Percentiles rank a stretch among this genome's conserved stretches.
Conservation (phyloP, 2,329 filamentous ascomycete genomes). For the Neonectria sp. region DNA sequence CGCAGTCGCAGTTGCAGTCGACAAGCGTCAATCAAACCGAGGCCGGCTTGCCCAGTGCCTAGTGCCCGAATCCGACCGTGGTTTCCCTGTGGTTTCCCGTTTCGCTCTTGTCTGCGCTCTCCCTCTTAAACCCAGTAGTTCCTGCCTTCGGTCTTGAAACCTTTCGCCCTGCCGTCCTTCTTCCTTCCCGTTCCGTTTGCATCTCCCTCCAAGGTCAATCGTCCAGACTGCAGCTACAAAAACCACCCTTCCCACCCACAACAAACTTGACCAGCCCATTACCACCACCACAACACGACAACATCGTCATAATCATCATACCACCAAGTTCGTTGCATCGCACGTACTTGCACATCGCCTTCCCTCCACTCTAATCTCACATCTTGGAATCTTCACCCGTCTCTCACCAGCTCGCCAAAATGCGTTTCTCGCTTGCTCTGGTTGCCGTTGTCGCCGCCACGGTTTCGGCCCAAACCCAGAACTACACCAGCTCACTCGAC, state of each 20-base stretch:
- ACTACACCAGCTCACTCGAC: constrained; percentile 60
- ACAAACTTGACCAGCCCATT: background rate
- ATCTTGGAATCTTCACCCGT: constrained; percentile 16
- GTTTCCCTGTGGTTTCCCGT: constrained; percentile 31
- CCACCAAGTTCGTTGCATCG: constrained; percentile 25
- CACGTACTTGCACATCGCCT: background rate
- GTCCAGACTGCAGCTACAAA: constrained; percentile 29
- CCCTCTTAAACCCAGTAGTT: constrained; percentile 43
- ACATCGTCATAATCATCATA: constrained; percentile 43
- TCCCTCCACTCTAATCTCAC: background rate
- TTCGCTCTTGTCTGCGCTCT: constrained; percentile 21
- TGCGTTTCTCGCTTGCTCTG: constrained; percentile 59
- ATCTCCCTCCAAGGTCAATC: constrained; percentile 21
- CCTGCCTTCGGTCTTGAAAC: constrained; percentile 36
- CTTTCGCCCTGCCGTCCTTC: constrained; percentile 15
- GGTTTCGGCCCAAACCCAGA: constrained; percentile 59
- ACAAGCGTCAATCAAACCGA: constrained; percentile 48
- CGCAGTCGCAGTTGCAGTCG: constrained; percentile 1
- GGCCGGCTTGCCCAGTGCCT: constrained; percentile 39
- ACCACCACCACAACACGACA: constrained; percentile 28
- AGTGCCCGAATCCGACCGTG: constrained; percentile 40
- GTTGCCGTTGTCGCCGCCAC: constrained; percentile 62
- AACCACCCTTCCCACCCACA: constrained; percentile 21
- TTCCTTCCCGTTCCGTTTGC: constrained; percentile 26
- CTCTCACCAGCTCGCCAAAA: constrained; percentile 48